Conservation (phyloP, 2,329 filamentous ascomycete genomes). For the Phialophora tarda region DNA sequence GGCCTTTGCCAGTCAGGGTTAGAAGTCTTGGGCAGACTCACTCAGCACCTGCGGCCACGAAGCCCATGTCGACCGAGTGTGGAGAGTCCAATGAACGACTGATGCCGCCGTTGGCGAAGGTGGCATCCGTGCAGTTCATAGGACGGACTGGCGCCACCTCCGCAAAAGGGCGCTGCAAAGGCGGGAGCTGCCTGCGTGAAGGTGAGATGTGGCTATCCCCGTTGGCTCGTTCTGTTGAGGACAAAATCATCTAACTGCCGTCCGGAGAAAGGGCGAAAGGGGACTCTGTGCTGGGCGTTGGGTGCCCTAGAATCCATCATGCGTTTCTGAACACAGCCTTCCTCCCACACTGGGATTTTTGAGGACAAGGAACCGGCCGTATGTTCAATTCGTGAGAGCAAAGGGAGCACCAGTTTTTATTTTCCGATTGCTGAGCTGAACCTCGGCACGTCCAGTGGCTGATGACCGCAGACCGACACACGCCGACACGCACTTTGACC, state of each 20-base stretch:
- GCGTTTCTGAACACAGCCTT: background rate
- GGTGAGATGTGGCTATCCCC: conserved; percentile 6
- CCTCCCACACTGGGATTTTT: background rate
- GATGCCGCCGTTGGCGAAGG: background rate
- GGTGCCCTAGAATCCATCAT: conserved; percentile 1
- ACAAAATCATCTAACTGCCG: conserved; percentile 18
- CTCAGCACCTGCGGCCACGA: background rate
- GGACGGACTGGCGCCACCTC: conserved; percentile 23
- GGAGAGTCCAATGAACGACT: conserved; percentile 17
- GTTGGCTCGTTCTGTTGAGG: conserved; percentile 8
- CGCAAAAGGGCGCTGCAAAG: conserved; percentile 21
- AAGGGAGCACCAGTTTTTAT: background rate
- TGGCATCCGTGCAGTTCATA: conserved; percentile 8
- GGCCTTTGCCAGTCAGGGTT: background rate
- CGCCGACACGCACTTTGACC: conserved; percentile 12
- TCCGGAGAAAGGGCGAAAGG: conserved; percentile 18
- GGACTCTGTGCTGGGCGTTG: background rate
- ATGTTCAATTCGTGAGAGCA: background rate
- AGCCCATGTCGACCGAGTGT: conserved; percentile 9
- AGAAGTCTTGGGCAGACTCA: background rate
- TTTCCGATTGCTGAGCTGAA: conserved; percentile 1
- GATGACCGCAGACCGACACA: conserved; percentile 8
- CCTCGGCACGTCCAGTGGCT: conserved; percentile 19
- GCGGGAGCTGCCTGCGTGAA: conserved; percentile 12
- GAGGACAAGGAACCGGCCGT: background rate